Conservation (phyloP, 1,284 basidiomycete genomes). For the Cutaneotrichosporon spelunceum region DNA sequence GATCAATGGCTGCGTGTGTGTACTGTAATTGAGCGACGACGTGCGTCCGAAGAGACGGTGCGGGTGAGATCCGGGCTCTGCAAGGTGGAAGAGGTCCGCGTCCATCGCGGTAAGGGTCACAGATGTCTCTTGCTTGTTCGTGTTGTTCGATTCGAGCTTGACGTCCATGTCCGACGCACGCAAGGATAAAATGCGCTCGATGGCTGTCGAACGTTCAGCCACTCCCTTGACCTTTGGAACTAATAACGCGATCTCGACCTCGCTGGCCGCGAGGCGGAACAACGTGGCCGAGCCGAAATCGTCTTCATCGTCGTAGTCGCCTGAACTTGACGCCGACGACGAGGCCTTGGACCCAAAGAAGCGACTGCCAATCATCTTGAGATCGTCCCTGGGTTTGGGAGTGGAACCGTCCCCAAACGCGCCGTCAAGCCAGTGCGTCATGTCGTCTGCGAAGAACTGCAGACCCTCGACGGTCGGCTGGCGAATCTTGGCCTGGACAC, state of each 20-base stretch:
- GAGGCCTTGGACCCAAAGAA: constrained; percentile 67
- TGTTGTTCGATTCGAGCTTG: constrained; percentile 59
- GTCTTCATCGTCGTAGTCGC: constrained; percentile 44
- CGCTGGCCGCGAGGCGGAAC: constrained; percentile 35
- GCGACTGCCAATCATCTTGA: constrained; percentile 75
- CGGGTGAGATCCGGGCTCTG: constrained; percentile 17
- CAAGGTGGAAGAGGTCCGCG: constrained; percentile 53
- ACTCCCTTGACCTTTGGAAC: constrained; percentile 27
- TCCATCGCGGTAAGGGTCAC: constrained; percentile 64
- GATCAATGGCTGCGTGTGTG: constrained; percentile 53
- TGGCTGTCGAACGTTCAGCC: constrained; percentile 6
- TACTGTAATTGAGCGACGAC: constrained; percentile 37
- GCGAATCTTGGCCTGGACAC: constrained; percentile 61
- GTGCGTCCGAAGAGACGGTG: constrained; percentile 33
- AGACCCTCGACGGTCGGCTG: constrained; percentile 63
- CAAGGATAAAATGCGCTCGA: constrained; percentile 35
- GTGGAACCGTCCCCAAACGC: constrained; percentile 46
- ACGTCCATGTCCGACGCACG: constrained; percentile 63
- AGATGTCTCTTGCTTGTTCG: constrained; percentile 64
- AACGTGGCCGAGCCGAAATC: constrained; percentile 30
- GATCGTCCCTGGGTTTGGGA: constrained; percentile 56
- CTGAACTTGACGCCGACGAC: constrained; percentile 44
- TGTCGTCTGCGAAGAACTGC: constrained; percentile 81
- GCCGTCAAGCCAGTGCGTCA: constrained; percentile 63
- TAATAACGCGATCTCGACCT: constrained; percentile 34